phyloP scores from a whole-genome alignment of 805 yeast genomes.

The Starmerella gropengiesseri region DNA sequence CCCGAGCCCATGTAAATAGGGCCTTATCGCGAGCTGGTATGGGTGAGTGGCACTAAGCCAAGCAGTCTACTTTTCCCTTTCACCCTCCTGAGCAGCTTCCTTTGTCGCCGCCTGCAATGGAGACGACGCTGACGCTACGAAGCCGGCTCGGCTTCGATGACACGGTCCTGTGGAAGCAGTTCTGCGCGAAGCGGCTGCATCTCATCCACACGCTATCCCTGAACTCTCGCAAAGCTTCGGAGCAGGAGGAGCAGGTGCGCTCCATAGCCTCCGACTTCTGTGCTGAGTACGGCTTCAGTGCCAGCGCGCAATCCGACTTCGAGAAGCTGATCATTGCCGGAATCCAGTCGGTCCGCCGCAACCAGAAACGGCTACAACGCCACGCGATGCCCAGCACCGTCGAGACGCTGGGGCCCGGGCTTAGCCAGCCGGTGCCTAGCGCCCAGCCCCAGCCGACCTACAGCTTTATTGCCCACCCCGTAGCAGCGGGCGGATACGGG shows the following conservation, averaged over 20 bases:
- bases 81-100: no score
- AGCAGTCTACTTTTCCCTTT: no score
- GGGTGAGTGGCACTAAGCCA: not conserved
- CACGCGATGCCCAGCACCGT: conserved; percentile 7
- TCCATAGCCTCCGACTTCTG: conserved; percentile 69
- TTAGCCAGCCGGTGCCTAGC: no score
- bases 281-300: conserved; percentile 63
- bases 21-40: conserved; percentile 2
- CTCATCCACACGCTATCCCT: conserved; percentile 64
- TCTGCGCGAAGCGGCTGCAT: conserved; percentile 82
- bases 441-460: not conserved
- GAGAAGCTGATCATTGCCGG: conserved; percentile 88
- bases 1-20: conserved; percentile 3
- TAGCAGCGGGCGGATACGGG: not conserved
- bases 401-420: no score
- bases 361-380: conserved; percentile 35
- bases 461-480: not conserved
- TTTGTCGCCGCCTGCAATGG: conserved; percentile 10
- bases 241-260: conserved; percentile 74
- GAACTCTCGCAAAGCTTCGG: conserved; percentile 70
- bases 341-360: conserved; percentile 82
- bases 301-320: conserved; percentile 54
- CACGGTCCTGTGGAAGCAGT: conserved; percentile 76
- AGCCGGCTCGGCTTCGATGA: conserved; percentile 62
- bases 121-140: conserved; percentile 45